A percentile compares a stretch with the other conserved stretches of the same genome.
phyloP scores from a whole-genome alignment of 805 yeast species.

The Blastobotrys terrestris region DNA sequence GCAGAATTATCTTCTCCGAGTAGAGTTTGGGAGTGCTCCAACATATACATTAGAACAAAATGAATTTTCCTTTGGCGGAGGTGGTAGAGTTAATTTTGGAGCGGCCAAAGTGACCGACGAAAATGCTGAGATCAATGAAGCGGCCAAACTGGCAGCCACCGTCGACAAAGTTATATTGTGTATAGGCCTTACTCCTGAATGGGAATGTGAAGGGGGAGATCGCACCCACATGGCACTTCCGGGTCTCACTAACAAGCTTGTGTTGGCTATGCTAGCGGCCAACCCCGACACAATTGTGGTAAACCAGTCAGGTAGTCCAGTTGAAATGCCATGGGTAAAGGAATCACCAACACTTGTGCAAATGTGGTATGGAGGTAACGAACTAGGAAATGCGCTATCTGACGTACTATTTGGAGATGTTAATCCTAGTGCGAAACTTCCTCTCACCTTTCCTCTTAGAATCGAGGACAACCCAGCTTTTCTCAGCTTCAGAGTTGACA shows the following conservation, averaged over 20 bases:
- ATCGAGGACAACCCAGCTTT: slow-evolving; percentile 50
- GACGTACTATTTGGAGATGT: slow-evolving; percentile 53
- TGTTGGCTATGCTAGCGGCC: slow-evolving; percentile 38
- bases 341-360: slow-evolving; percentile 41
- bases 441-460: slow-evolving; percentile 48
- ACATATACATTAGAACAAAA: slow-evolving; percentile 25
- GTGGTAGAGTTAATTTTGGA: slow-evolving; percentile 31
- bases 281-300: slow-evolving; percentile 47
- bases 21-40: slow-evolving; percentile 46
- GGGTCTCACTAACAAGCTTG: slow-evolving; percentile 38
- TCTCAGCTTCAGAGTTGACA: slow-evolving; percentile 44
- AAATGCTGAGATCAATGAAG: slow-evolving; percentile 33
- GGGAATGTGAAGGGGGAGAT: slow-evolving; percentile 56
- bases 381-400: slow-evolving; percentile 50
- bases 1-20: slow-evolving; percentile 38
- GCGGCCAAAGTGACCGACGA: slow-evolving; percentile 1
- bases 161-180: slow-evolving; percentile 45
- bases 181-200: slow-evolving; percentile 47
- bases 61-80: not conserved
- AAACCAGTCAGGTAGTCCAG: slow-evolving; percentile 55
- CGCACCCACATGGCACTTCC: slow-evolving; percentile 46
- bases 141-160: slow-evolving; percentile 30
- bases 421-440: slow-evolving; percentile 53
- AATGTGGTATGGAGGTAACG: slow-evolving; percentile 53
- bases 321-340: slow-evolving; percentile 47